Evolutionary conservation across 2,329 filamentous ascomycete genomes (phyloP).

Genomic region (Alternaria triticina): DNA sequence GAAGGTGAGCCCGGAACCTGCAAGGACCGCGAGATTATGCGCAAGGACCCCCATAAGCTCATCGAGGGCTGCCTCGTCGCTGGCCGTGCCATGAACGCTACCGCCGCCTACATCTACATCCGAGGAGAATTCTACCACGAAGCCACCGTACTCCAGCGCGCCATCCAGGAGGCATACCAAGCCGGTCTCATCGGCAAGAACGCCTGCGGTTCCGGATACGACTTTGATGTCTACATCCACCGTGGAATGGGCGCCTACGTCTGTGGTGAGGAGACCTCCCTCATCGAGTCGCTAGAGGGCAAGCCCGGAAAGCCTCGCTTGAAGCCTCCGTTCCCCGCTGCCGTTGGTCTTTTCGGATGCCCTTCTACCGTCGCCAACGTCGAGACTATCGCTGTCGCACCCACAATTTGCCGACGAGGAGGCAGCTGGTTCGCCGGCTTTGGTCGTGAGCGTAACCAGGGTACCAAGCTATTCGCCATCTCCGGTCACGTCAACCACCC

Average conservation of each 20-base stretch:
- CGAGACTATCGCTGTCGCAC: constrained; percentile 93
- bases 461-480: constrained; percentile 98
- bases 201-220: constrained; percentile 93
- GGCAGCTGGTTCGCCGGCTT: constrained; percentile 92
- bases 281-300: constrained; percentile 97
- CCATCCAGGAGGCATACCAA: constrained; percentile 97
- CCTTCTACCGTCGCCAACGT: constrained; percentile 98
- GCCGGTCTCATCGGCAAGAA: constrained; percentile 97
- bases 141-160: constrained; percentile 88
- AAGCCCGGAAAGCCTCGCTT: constrained; percentile 98
- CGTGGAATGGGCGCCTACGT: constrained; percentile 97
- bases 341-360: constrained; percentile 97
- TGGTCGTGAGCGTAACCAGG: constrained; percentile 93
- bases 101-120: constrained; percentile 98
- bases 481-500: constrained; percentile 99
- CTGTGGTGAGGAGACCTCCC: constrained; percentile 95
- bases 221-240: constrained; percentile 97
- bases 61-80: constrained; percentile 96
- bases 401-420: constrained; percentile 93
- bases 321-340: constrained; percentile 97
- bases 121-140: constrained; percentile 98
- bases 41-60: constrained; percentile 99
- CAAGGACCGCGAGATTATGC: constrained; percentile 99
- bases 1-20: constrained; percentile 98
- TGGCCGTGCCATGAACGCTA: constrained; percentile 98